Evolutionary conservation across 2,329 filamentous ascomycete genomes (phyloP), one percentile per base, ranked within the genome.

Genomic region (Aspergillus sp.): DNA sequence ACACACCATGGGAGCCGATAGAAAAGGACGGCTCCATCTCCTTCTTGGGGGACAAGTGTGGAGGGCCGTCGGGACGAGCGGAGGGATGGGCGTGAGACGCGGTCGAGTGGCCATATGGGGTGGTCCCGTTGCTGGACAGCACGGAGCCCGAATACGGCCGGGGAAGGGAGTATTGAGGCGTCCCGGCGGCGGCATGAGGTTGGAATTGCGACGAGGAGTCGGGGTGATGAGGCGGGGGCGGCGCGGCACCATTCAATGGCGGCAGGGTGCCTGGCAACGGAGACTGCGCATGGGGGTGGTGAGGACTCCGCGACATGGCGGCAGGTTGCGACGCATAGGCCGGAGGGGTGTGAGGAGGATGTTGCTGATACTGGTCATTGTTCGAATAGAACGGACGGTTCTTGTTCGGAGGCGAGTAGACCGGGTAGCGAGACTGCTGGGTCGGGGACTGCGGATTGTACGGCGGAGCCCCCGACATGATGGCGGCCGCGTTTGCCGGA

Each of bases 401-500:
- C 58, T 75, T 73, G 56, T 64, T 70, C 42, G 73, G 69, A 45
- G 74, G 73, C 41, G 73, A 75, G 59, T 75, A 76, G 51, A 65
- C 65, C 54, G 71, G 65, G 60, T 68, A 73, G 50, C 67, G 69
- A 51, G 69, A 64, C 60, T 74, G 72, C 60, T 75, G 72, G 52
- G 73, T 71, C 51, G 74, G 73, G 59, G 74, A 77, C 60, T 73
- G 73, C 53, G 71, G 66, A 60, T 72, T 71, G 59, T 73, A 76
- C 53, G 74, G 73, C 58, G 73, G 73, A 67, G 67, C 70, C 59
- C 72, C 72, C 56, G 72, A 68, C 72, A 75, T 75, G 63, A 60
- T 71, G 68, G 61, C 26, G 26, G 26, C 63, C 63, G 64, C 62
- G 61, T 64, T 14, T 62, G 58, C 56, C 55, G 62, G 57, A 54